Base-by-base conservation (phyloP, 441 rosid genomes). In the Adansonia madagascariensis region DNA sequence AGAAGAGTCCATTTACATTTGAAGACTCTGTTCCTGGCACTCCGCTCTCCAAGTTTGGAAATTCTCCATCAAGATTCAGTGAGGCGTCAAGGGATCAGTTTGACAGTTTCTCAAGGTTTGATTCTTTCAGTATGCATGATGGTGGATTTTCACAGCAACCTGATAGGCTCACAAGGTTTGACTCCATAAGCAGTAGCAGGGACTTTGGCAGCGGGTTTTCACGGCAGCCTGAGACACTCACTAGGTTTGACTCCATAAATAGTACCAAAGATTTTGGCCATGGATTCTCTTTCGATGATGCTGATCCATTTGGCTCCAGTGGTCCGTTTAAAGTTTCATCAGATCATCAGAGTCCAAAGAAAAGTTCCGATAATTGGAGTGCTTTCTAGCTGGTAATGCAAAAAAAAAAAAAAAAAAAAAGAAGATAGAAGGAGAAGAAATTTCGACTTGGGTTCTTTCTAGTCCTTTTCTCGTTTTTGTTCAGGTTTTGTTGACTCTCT, bases 1-100 rank as follows among this genome's bases (percentile, higher is more conserved):
- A 81, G 79, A 89, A 84, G 85, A 86, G 94, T 74, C 82, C 88
- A 41, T 90, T 89, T 79, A 80, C 83, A 64, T 92, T 96, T 73
- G 99, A 96, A 63, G 99, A 94, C 78, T 96, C 99, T 31, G 98
- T 91, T 18, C 97, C 99, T 65, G 81, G 92, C 82, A 90, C 96
- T 55, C 98, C 99, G 73, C 83, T 85, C 49, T 92, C 98, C 65
- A 92, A 89, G 82, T 89, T 89, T 60, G 92, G 91, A 74, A 91
- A 91, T 90, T 94, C 97, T 49, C 88, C 99, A 2, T 86, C 95
- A 6, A 86, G 97, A 74, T 91, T 83, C 85, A 91, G 98, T 24
- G 95, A 95, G 83, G 91, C 86, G 4, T 86, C 90, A 18, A 88
- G 94, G 68, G 95, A 92, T 75, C 85, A 87, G 74, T 87, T 84